phyloP scores from a whole-genome alignment of 495 filamentous ascomycete species.

The Penicillium longicatenatum region DNA sequence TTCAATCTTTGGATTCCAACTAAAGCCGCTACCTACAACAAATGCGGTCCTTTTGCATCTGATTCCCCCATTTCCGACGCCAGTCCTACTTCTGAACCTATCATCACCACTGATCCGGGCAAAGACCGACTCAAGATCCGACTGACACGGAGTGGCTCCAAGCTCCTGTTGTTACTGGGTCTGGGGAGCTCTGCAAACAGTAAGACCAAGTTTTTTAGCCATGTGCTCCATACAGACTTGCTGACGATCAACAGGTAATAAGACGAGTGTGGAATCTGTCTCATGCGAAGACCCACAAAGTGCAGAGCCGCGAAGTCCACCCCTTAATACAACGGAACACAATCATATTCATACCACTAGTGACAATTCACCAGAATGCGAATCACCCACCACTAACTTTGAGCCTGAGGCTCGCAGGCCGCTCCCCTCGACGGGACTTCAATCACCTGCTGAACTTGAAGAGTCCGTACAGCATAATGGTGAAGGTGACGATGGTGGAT shows the following conservation, averaged over 20 bases:
- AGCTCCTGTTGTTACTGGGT: slow-evolving; percentile 26
- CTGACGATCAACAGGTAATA: slow-evolving; percentile 20
- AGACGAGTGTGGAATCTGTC: slow-evolving; percentile 16
- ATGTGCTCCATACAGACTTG: neutral
- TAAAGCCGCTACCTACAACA: slow-evolving; percentile 18
- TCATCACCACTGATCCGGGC: neutral
- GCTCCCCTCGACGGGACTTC: neutral
- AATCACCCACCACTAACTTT: slow-evolving; percentile 10
- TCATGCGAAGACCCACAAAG: slow-evolving; percentile 11
- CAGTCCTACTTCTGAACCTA: slow-evolving; percentile 24
- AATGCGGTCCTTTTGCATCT: slow-evolving; percentile 16
- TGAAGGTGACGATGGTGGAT: slow-evolving; percentile 5
- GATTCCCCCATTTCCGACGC: slow-evolving; percentile 30
- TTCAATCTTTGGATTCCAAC: slow-evolving; percentile 26
- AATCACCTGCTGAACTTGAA: neutral
- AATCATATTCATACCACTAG: slow-evolving; percentile 4
- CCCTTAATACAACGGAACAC: neutral
- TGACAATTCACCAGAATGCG: slow-evolving; percentile 6
- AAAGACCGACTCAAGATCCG: slow-evolving; percentile 19
- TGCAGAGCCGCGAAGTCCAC: neutral
- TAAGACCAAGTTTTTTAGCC: slow-evolving; percentile 1
- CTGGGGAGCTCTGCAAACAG: slow-evolving; percentile 24
- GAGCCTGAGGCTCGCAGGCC: neutral
- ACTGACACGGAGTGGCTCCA: slow-evolving; percentile 29
- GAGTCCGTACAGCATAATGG: neutral